These are phyloP conservation scores for Austroboletus niveus DNA, from an alignment of 1,284 basidiomycete genomes.

Conservation along the genomic window DNA sequence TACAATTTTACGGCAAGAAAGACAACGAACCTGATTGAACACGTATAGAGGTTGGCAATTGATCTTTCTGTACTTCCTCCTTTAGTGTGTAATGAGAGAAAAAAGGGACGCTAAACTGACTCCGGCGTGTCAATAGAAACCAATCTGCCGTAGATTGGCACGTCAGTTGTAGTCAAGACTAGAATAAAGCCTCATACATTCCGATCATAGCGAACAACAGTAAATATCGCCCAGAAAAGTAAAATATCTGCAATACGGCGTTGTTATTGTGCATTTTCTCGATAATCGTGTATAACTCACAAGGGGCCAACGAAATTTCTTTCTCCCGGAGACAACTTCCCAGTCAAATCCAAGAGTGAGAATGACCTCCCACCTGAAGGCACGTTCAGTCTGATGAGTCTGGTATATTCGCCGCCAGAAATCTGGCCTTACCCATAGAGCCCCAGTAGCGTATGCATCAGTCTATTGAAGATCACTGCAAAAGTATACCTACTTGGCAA, in stretches of 20 bases:
- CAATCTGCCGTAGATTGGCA: conserved; percentile 12
- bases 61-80: conserved; percentile 14
- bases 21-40: conserved; percentile 32
- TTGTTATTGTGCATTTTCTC: background rate
- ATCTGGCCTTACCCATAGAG: conserved; percentile 26
- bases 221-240: conserved; percentile 33
- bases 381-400: background rate
- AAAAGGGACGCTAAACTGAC: conserved; percentile 13
- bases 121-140: conserved; percentile 29
- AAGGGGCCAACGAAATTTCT: conserved; percentile 34
- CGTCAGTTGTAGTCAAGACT: conserved; percentile 8
- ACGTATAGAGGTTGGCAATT: conserved; percentile 32
- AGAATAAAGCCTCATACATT: conserved; percentile 21
- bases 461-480: conserved; percentile 26
- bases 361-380: conserved; percentile 30
- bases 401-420: background rate
- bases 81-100: background rate
- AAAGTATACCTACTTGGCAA: background rate
- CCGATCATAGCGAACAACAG: conserved; percentile 33
- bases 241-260: conserved; percentile 19
- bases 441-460: conserved; percentile 28
- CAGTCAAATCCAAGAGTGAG: conserved; percentile 32
- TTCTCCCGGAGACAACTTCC: conserved; percentile 30
- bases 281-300: conserved; percentile 9
- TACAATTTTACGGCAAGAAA: background rate